Percentiles rank a stretch among this genome's conserved stretches.
These are phyloP conservation scores for Castanea crenata DNA, from an alignment of 306 rosid genomes.

Conservation along the genomic window DNA sequence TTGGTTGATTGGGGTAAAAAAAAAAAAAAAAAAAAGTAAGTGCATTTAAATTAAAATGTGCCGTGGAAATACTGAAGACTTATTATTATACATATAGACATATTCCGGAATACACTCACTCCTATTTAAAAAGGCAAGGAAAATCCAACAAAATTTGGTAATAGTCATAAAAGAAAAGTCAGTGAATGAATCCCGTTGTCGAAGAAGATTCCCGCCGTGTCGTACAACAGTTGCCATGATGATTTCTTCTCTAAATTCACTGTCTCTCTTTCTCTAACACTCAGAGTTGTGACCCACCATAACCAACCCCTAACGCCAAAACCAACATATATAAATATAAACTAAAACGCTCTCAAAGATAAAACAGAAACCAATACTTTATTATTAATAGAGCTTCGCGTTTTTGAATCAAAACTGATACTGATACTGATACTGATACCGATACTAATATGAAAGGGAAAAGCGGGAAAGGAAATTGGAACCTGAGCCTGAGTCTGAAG, in stretches of 20 bases:
- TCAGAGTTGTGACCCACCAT: background rate
- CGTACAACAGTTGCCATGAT: background rate
- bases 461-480: conserved; percentile 36
- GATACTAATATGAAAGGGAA: conserved; percentile 47
- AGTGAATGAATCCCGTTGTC: background rate
- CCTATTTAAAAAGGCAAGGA: no score
- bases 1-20: rapidly evolving
- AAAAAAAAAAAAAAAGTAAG: no score
- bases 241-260: background rate
- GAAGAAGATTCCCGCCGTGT: background rate
- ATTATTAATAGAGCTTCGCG: background rate
- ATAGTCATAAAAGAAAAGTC: background rate
- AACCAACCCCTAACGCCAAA: background rate
- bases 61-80: no score
- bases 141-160: background rate
- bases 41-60: no score
- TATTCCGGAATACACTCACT: no score
- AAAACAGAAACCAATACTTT: no score
- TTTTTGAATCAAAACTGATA: background rate
- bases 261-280: no score
- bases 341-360: no score
- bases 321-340: no score
- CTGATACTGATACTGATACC: no score
- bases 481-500: conserved; percentile 24
- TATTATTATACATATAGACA: no score